These are phyloP conservation scores for Chenopodium quinoa DNA, from an alignment of 148 eudicot species.

Conservation along the genomic window DNA sequence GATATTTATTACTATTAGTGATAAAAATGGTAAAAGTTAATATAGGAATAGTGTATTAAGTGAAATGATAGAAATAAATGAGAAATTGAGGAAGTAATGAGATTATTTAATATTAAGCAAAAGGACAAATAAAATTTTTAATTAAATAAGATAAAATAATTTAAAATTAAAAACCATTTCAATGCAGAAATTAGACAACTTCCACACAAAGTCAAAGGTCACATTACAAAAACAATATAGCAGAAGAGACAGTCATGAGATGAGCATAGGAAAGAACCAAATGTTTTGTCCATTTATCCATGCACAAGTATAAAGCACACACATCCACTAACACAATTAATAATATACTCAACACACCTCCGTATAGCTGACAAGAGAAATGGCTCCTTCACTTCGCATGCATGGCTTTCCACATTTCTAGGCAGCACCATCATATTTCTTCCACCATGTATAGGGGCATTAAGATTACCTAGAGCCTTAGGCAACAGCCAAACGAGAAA, in stretches of 20 bases:
- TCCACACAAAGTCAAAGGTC: not conserved
- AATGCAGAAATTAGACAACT: not conserved
- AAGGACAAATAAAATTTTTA: not conserved
- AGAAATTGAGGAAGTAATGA: not conserved
- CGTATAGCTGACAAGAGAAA: constrained; percentile 74
- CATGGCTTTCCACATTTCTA: constrained; percentile 65
- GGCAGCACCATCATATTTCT: constrained; percentile 57
- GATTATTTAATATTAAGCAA: not conserved
- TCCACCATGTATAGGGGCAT: constrained; percentile 56
- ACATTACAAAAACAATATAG: not conserved
- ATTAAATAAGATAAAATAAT: no score
- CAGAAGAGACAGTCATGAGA: not conserved
- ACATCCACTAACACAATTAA: not conserved
- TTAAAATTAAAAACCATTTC: no score
- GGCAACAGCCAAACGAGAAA: constrained; percentile 92
- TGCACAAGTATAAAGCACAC: not conserved
- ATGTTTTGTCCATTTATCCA: not conserved
- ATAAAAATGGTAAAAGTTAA: no score
- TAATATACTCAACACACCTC: constrained; percentile 45
- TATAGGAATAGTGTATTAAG: no score
- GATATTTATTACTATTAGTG: no score
- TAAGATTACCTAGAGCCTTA: constrained; percentile 52
- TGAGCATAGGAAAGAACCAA: not conserved
- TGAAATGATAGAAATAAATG: no score
- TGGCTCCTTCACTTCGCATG: constrained; percentile 82